These are phyloP conservation scores for Russula vinacea DNA, from an alignment of 768 basidiomycete genomes.

Conservation along the genomic window DNA sequence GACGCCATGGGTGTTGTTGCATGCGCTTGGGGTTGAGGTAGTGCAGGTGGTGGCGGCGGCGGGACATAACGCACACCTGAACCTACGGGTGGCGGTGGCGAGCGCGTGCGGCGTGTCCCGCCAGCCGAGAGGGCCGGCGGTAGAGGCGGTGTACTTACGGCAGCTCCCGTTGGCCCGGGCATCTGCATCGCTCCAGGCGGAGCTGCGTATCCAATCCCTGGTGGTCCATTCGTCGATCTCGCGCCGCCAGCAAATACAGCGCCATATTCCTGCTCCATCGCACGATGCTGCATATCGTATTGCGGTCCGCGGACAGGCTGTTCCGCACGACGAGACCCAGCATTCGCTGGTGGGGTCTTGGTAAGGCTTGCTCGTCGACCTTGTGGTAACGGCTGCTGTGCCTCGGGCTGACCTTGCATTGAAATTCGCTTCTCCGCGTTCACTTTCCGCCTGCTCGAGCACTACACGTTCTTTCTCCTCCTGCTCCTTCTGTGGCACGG, in stretches of 20 bases:
- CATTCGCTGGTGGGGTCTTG: slow-evolving; percentile 52
- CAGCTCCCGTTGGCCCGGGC: slow-evolving; percentile 41
- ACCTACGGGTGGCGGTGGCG: slow-evolving; percentile 18
- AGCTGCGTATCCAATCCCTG: slow-evolving; percentile 34
- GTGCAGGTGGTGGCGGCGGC: not conserved
- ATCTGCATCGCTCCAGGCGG: slow-evolving; percentile 35
- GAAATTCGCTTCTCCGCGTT: slow-evolving; percentile 45
- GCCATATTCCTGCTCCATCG: slow-evolving; percentile 86
- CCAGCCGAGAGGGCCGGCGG: slow-evolving; percentile 29
- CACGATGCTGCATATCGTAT: slow-evolving; percentile 91
- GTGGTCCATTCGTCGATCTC: slow-evolving; percentile 1
- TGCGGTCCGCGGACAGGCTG: slow-evolving; percentile 85
- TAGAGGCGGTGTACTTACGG: slow-evolving; percentile 33
- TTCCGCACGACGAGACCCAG: slow-evolving; percentile 63
- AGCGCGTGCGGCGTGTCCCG: slow-evolving; percentile 35
- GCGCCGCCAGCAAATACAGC: slow-evolving; percentile 30
- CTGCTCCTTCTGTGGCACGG: slow-evolving; percentile 22
- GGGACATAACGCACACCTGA: slow-evolving; percentile 11
- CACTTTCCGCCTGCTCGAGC: slow-evolving; percentile 36
- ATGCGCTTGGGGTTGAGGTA: not conserved
- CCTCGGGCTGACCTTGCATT: slow-evolving; percentile 1
- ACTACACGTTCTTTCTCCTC: slow-evolving; percentile 42
- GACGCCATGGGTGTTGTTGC: not conserved
- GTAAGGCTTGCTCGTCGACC: slow-evolving; percentile 57
- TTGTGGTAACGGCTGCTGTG: slow-evolving; percentile 42